phyloP scores from a whole-genome alignment of 345 rosid genomes.

The Gossypium australe region DNA sequence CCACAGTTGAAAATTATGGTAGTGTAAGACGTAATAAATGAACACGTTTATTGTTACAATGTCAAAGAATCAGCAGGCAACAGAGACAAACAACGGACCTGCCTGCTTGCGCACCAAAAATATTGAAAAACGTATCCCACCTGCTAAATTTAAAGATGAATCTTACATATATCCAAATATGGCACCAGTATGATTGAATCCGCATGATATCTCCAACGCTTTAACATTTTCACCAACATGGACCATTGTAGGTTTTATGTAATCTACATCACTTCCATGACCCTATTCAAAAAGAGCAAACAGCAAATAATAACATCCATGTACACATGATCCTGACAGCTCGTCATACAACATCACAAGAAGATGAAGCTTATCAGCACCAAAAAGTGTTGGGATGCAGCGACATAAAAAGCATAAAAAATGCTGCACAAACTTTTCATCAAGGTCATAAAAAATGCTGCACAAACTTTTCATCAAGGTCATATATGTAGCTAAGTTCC shows the following conservation, averaged over 20 bases:
- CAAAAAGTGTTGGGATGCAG: neutral
- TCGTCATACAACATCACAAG: neutral
- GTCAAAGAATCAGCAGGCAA: neutral
- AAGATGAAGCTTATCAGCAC: neutral
- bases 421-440: neutral
- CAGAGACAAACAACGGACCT: neutral
- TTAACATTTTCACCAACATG: conserved; percentile 43
- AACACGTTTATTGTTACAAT: neutral
- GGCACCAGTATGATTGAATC: conserved; percentile 88
- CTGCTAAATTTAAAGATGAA: neutral
- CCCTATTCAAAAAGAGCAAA: conserved; percentile 41
- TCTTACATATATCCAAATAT: conserved; percentile 47
- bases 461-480: neutral
- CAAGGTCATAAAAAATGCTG: neutral
- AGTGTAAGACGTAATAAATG: neutral
- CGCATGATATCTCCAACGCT: conserved; percentile 75
- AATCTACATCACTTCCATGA: conserved; percentile 86
- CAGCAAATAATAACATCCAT: neutral
- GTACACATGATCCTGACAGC: neutral
- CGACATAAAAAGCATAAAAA: neutral
- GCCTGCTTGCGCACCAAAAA: neutral
- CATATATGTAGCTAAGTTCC: neutral
- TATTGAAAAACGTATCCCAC: neutral
- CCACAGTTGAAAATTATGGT: neutral
- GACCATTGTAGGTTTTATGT: conserved; percentile 49